Evolutionary conservation across 164 flowering plant genomes (phyloP).

Genomic region (Akebia trifoliata): DNA sequence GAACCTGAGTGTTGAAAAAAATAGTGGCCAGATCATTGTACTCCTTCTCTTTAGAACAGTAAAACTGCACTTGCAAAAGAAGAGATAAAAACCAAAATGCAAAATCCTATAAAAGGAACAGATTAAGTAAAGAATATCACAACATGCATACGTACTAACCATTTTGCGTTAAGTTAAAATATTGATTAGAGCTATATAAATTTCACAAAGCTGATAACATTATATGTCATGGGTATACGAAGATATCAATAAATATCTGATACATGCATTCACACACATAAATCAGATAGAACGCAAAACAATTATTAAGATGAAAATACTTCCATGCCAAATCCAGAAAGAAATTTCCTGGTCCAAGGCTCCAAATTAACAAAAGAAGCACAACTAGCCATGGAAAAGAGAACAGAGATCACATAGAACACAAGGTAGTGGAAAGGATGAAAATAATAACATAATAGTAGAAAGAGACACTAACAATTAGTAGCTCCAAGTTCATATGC

Average conservation of each 20-base stretch:
- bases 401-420: too few relatives aligned
- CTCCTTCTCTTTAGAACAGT: conserved; percentile 68
- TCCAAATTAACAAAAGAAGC: not conserved
- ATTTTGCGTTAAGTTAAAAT: not conserved
- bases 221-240: too few relatives aligned
- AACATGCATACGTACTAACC: not conserved
- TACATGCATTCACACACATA: too few relatives aligned
- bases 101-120: not conserved
- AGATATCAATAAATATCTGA: too few relatives aligned
- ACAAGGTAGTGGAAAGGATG: too few relatives aligned
- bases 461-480: too few relatives aligned
- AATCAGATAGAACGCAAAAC: too few relatives aligned
- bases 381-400: too few relatives aligned
- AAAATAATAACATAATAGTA: too few relatives aligned
- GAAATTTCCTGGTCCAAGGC: not conserved
- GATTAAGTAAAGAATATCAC: not conserved
- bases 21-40: conserved; percentile 98
- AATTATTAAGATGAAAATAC: not conserved
- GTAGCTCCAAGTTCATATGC: too few relatives aligned
- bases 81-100: conserved; percentile 6
- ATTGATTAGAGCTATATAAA: too few relatives aligned
- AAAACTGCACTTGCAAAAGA: conserved; percentile 55
- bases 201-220: too few relatives aligned
- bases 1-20: conserved; percentile 97
- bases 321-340: not conserved